Percentiles rank a stretch among this genome's conserved stretches.
Evolutionary conservation across 352 stramenopile genomes (phyloP).

Genomic region (Pseudoperonospora humuli): DNA sequence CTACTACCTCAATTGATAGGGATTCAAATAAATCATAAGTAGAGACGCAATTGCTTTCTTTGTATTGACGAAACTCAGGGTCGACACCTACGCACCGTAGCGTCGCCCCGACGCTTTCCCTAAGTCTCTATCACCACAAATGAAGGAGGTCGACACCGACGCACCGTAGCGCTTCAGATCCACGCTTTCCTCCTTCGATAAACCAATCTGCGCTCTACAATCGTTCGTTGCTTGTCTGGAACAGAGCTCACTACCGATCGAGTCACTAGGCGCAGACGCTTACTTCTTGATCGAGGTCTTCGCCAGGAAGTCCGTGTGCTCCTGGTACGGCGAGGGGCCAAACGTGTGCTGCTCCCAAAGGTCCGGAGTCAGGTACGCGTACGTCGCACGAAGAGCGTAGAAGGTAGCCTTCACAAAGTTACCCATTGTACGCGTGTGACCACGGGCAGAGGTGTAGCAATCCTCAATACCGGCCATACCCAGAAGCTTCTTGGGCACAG

Average conservation of each 20-base stretch:
- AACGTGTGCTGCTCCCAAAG: conserved; percentile 97
- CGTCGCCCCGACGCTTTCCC: conserved; percentile 79
- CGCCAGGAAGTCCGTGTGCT: conserved; percentile 99
- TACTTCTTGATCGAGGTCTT: conserved; percentile 93
- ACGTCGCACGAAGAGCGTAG: conserved; percentile 96
- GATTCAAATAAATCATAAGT: too few species aligned
- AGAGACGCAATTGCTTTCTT: conserved; percentile 19
- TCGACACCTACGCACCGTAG: conserved; percentile 90
- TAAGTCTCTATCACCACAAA: conserved; percentile 32
- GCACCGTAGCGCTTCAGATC: conserved; percentile 83
- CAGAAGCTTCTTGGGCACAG: conserved; percentile 97
- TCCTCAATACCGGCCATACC: conserved; percentile 98
- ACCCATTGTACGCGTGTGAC: conserved; percentile 98
- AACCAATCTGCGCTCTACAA: conserved; percentile 19
- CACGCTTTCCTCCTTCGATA: conserved; percentile 62
- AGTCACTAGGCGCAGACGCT: conserved; percentile 15
- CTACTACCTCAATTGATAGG: too few species aligned
- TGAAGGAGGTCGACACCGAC: conserved; percentile 82
- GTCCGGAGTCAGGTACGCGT: conserved; percentile 98
- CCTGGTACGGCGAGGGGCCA: conserved; percentile 93
- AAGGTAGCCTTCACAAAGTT: conserved; percentile 99
- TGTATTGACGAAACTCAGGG: conserved; percentile 29
- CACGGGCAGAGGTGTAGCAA: conserved; percentile 94
- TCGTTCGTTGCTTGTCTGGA: conserved; percentile 23
- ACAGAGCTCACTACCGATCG: conserved; percentile 21